Base-by-base conservation (phyloP, 2,329 filamentous ascomycete species). In the Simplicillium aogashimaense region DNA sequence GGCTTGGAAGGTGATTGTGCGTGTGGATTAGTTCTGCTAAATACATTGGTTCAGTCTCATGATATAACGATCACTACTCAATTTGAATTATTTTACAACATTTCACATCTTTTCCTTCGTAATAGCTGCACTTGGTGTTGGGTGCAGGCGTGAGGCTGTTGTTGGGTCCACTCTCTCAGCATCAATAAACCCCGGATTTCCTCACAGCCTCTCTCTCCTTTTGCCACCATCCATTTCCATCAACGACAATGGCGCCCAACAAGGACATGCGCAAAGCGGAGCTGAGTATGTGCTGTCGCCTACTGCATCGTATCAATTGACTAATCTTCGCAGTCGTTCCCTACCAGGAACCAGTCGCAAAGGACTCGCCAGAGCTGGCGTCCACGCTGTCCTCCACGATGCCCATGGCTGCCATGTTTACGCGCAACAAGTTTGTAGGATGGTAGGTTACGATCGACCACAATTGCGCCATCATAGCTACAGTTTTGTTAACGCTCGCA, bases 381-480 rank as follows among this genome's bases (percentile, higher is more conserved):
- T 82, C 83, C 63, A 86, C 72, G 20, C 55, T 81, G 41, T 68
- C 74, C 20, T 90, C 82, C 56, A 94, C 89, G 29, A 70, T 97
- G 56, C 90, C 90, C 43, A 95, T 95, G 90, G 88, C 86, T 43
- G 89, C 89, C 47, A 94, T 95, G 74, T 92, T 95, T 59, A 92
- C 84, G 52, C 76, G 88, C 50, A 95, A 94, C 67, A 84, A 86
- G 74, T 92, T 76, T 54, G 65, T 82, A 43, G 78, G 78, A 56
- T 82, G 78, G 75, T 78, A 61, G 45, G 67, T 58, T 36, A 14
- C 11, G 15, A n/a, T 15, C 8, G 12, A 13, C 15, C 14, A 11
- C 12, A 17, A 41, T 18, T 11, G 18, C 17, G 18, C 4, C n/a
- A 18, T 29, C 17, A 14, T 17, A 17, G 17, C n/a, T 16, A 29